These are phyloP conservation scores for Eremothecium sinecaudum DNA, from an alignment of 1,139 yeast genomes.

Conservation along the genomic window DNA sequence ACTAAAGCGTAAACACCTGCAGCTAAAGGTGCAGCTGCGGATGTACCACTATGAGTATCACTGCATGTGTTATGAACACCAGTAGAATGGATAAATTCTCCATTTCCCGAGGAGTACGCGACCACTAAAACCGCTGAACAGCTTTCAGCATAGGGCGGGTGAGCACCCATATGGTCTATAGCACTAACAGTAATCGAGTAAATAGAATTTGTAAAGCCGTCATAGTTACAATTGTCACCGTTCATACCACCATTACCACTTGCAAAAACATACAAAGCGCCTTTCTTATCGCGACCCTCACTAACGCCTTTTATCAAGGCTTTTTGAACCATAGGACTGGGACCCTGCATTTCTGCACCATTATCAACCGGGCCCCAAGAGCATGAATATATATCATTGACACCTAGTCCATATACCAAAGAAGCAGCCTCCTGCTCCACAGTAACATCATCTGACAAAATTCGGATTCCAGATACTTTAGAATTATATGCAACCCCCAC, in stretches of 20 bases:
- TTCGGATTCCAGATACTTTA: constrained; percentile 82
- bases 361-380: constrained; percentile 99
- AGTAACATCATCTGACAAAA: constrained; percentile 69
- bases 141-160: constrained; percentile 83
- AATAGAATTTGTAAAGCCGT: constrained; percentile 94
- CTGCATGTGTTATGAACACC: constrained; percentile 72
- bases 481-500: constrained; percentile 88
- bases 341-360: constrained; percentile 79
- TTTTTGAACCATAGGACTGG: constrained; percentile 64
- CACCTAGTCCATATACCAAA: constrained; percentile 65
- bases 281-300: constrained; percentile 73
- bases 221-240: constrained; percentile 91
- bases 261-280: constrained; percentile 90
- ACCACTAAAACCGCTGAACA: constrained; percentile 97
- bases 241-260: constrained; percentile 84
- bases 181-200: constrained; percentile 95
- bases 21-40: constrained; percentile 98
- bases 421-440: constrained; percentile 89
- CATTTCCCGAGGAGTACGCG: constrained; percentile 86
- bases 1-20: constrained; percentile 87
- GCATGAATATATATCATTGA: constrained; percentile 88
- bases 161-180: constrained; percentile 72
- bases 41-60: constrained; percentile 83
- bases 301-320: constrained; percentile 80
- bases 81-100: constrained; percentile 85